Evolutionary conservation across 495 filamentous ascomycete genomes (phyloP).

Genomic region (Astrothelium macrocarpum): DNA sequence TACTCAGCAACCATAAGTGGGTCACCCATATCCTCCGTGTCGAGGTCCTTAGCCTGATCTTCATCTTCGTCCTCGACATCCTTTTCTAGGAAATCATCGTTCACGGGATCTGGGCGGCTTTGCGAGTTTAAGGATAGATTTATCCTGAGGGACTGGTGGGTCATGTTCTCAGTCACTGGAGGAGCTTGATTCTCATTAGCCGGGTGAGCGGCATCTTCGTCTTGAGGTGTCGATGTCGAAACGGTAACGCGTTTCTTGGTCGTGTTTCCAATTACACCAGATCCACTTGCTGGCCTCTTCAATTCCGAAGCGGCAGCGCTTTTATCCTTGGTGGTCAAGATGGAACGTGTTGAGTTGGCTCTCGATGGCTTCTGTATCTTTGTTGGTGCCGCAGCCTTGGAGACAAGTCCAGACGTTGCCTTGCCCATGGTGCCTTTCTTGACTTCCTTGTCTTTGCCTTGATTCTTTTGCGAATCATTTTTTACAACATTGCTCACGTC

Average conservation of each 20-base stretch:
- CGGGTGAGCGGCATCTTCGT: constrained; percentile 29
- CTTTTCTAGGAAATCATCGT: constrained; percentile 37
- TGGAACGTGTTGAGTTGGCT: constrained; percentile 53
- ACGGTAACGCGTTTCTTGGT: constrained; percentile 53
- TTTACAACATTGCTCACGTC: constrained; percentile 95
- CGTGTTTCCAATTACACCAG: constrained; percentile 49
- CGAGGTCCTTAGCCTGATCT: constrained; percentile 52
- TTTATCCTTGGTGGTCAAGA: constrained; percentile 52
- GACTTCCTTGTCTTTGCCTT: constrained; percentile 46
- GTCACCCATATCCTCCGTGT: constrained; percentile 80
- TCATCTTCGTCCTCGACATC: constrained; percentile 34
- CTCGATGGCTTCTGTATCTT: constrained; percentile 69
- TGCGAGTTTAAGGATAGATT: constrained; percentile 8
- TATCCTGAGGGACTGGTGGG: constrained; percentile 18
- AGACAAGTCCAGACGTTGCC: constrained; percentile 53
- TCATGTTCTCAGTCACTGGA: constrained; percentile 35
- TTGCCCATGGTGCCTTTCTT: constrained; percentile 57
- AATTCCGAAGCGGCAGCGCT: constrained; percentile 42
- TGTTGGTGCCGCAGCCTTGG: constrained; percentile 65
- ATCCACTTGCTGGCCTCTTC: constrained; percentile 64
- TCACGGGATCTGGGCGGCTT: constrained; percentile 17
- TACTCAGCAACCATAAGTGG: constrained; percentile 98
- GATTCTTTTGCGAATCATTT: constrained; percentile 27
- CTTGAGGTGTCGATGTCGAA: constrained; percentile 50
- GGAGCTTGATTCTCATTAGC: constrained; percentile 49